Evolutionary conservation across 2,329 filamentous ascomycete genomes (phyloP).

Genomic region (Arachnomyces sp.): DNA sequence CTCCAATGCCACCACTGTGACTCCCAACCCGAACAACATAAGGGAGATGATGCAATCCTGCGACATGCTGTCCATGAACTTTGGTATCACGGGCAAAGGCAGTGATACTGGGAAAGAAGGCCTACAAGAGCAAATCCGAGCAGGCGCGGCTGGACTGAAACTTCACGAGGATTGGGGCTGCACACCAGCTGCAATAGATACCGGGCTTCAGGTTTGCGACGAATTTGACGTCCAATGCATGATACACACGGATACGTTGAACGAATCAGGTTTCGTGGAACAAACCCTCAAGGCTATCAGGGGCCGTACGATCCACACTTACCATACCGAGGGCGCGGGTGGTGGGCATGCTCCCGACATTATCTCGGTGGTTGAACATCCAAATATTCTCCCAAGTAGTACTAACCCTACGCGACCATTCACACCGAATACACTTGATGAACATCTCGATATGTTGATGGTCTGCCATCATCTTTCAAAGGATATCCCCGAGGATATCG

Average conservation of each 20-base stretch:
- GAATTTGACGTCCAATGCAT: conserved; percentile 86
- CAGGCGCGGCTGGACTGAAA: conserved; percentile 84
- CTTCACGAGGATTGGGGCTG: conserved; percentile 94
- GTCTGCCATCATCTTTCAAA: conserved; percentile 90
- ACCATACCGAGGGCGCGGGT: conserved; percentile 92
- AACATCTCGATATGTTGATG: conserved; percentile 98
- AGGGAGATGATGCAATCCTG: conserved; percentile 83
- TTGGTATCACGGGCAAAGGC: conserved; percentile 88
- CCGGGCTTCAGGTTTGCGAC: conserved; percentile 77
- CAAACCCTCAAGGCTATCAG: conserved; percentile 81
- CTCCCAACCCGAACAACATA: conserved; percentile 74
- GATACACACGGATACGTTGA: conserved; percentile 92
- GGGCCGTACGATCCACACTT: conserved; percentile 83
- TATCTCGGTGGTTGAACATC: conserved; percentile 81
- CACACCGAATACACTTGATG: conserved; percentile 85
- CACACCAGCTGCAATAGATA: conserved; percentile 84
- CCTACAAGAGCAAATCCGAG: conserved; percentile 69
- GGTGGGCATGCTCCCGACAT: conserved; percentile 95
- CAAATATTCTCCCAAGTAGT: conserved; percentile 79
- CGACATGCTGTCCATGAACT: conserved; percentile 73
- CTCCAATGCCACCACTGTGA: conserved; percentile 88
- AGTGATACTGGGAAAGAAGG: conserved; percentile 67
- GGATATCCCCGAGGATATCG: conserved; percentile 90
- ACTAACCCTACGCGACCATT: conserved; percentile 90
- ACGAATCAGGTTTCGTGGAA: conserved; percentile 96